These are phyloP conservation scores for Fusarium pseudonygamai DNA, from an alignment of 2,329 filamentous ascomycete genomes.

Conservation along the genomic window DNA sequence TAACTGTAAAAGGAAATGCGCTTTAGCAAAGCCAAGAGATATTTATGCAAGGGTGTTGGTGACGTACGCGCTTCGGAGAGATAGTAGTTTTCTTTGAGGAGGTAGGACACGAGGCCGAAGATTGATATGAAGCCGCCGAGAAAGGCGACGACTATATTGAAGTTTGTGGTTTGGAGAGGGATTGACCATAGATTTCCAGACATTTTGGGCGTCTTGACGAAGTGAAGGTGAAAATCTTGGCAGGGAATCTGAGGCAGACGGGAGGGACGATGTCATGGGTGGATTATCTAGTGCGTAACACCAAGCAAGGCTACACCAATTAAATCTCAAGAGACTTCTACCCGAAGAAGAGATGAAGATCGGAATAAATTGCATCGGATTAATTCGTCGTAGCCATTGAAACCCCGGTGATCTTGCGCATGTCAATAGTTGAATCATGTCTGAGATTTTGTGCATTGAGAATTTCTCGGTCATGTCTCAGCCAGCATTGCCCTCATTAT, in stretches of 20 bases:
- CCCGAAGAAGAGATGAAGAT: neutral
- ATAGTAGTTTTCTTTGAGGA: slow-evolving; percentile 90
- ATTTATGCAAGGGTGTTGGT: slow-evolving; percentile 36
- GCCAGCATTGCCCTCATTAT: neutral
- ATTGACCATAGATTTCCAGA: slow-evolving; percentile 45
- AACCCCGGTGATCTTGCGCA: neutral
- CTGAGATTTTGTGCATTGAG: neutral
- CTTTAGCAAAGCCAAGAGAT: slow-evolving; percentile 21
- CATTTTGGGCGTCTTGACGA: slow-evolving; percentile 8
- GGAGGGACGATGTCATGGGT: neutral
- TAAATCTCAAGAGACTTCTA: neutral
- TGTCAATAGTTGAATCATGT: neutral
- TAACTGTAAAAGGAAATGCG: slow-evolving; percentile 63
- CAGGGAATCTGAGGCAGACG: neutral
- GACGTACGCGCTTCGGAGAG: slow-evolving; percentile 84
- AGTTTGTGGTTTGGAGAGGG: slow-evolving; percentile 72
- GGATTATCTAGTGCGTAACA: neutral
- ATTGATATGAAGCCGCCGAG: slow-evolving; percentile 88
- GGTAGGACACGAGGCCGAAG: slow-evolving; percentile 90
- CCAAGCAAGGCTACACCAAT: neutral
- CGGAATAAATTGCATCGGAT: neutral
- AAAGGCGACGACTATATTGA: slow-evolving; percentile 84
- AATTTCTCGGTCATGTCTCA: neutral
- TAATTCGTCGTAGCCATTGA: neutral
- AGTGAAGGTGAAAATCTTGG: neutral